A percentile compares a stretch with the other conserved stretches of the same genome.
phyloP scores from a whole-genome alignment of 2,329 filamentous ascomycete genomes.

The Eutypella sp. region DNA sequence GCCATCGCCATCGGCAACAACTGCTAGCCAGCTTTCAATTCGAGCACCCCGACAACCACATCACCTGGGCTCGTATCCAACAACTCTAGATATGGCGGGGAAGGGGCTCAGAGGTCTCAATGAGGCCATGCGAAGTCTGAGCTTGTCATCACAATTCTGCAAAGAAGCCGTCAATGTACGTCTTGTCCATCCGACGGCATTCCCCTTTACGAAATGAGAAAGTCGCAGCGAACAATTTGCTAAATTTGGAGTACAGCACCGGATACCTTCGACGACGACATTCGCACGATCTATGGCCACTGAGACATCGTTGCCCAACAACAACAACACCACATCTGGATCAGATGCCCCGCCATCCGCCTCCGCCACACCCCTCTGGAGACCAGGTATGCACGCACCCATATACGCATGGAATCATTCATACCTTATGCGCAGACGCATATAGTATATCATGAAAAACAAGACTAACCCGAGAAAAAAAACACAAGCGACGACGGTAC shows the following conservation, averaged over 20 bases:
- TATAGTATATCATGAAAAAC: no score
- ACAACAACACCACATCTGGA: slow-evolving; percentile 31
- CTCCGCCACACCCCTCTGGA: slow-evolving; percentile 29
- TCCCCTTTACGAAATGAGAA: no score
- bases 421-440: no score
- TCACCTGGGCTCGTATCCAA: slow-evolving; percentile 7
- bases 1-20: no score
- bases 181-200: no score
- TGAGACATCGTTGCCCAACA: slow-evolving; percentile 35
- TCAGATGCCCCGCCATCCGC: slow-evolving; percentile 29
- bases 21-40: no score
- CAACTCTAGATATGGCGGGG: slow-evolving; percentile 35
- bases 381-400: slow-evolving; percentile 39
- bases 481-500: slow-evolving; percentile 62
- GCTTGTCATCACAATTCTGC: slow-evolving; percentile 40
- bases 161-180: slow-evolving; percentile 28
- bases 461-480: slow-evolving; percentile 7
- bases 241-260: slow-evolving; percentile 12
- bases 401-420: no score
- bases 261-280: slow-evolving; percentile 23
- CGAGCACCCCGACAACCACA: neutral
- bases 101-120: slow-evolving; percentile 45
- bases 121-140: slow-evolving; percentile 48
- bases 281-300: slow-evolving; percentile 55
- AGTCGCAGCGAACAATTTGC: slow-evolving; percentile 7